Percentiles rank a stretch among this genome's conserved stretches.
Conservation (phyloP, 1,284 basidiomycete species). For the Ustilago hordei region DNA sequence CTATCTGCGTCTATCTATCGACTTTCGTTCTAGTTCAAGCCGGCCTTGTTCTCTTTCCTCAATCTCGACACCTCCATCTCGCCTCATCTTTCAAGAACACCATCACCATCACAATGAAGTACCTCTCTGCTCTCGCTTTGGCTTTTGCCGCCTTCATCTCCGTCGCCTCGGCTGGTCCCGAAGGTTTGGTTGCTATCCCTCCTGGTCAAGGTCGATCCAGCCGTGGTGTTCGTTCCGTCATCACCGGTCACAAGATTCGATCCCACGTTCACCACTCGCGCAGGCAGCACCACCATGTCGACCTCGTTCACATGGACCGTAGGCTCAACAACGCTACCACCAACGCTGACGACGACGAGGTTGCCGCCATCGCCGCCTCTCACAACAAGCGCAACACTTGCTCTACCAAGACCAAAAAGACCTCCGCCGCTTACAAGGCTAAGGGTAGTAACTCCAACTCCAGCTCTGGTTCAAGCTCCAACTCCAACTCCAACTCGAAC, state of each 20-base stretch:
- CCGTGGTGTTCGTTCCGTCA: conserved; percentile 48
- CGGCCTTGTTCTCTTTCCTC: conserved; percentile 23
- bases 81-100: neutral
- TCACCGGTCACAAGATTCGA: conserved; percentile 57
- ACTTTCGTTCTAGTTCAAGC: conserved; percentile 20
- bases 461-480: conserved; percentile 9
- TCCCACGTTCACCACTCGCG: conserved; percentile 51
- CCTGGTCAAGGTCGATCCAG: conserved; percentile 51
- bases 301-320: conserved; percentile 22
- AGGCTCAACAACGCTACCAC: conserved; percentile 35
- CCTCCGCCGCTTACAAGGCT: conserved; percentile 21
- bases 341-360: conserved; percentile 40
- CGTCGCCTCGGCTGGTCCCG: conserved; percentile 32
- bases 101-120: conserved; percentile 47
- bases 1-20: conserved; percentile 9
- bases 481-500: conserved; percentile 6
- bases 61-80: neutral
- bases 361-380: conserved; percentile 25
- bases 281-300: conserved; percentile 25
- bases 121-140: conserved; percentile 49
- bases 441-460: conserved; percentile 21
- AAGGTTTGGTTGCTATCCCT: conserved; percentile 29
- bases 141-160: conserved; percentile 42
- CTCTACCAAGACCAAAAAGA: conserved; percentile 31
- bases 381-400: conserved; percentile 49